phyloP scores from a whole-genome alignment of 2,329 filamentous ascomycete genomes.

The Cytospora chrysosperma region DNA sequence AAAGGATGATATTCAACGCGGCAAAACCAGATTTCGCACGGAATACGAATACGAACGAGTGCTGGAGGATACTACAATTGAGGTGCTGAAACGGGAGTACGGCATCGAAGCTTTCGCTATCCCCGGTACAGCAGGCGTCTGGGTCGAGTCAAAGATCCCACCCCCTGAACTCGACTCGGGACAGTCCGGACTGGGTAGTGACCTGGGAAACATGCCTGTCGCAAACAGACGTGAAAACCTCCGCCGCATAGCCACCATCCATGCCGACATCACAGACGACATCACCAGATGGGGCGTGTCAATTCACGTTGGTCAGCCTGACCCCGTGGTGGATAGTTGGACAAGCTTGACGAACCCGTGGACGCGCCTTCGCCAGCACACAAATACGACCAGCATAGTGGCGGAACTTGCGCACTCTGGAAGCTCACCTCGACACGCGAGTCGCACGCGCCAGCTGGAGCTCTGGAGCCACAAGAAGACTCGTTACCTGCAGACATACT shows the following conservation, averaged over 20 bases:
- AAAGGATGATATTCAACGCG: slow-evolving; percentile 5
- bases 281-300: slow-evolving; percentile 22
- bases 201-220: no score
- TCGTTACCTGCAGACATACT: slow-evolving; percentile 10
- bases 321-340: background rate
- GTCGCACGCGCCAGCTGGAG: background rate
- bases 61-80: slow-evolving; percentile 17
- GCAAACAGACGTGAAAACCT: background rate
- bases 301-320: slow-evolving; percentile 21
- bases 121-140: slow-evolving; percentile 14
- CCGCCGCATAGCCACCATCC: slow-evolving; percentile 21
- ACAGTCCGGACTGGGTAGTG: background rate
- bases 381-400: slow-evolving; percentile 16
- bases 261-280: slow-evolving; percentile 9
- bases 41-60: slow-evolving; percentile 18
- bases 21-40: background rate
- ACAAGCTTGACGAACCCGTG: slow-evolving; percentile 15
- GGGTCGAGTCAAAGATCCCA: slow-evolving; percentile 17
- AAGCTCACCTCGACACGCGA: background rate
- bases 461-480: background rate
- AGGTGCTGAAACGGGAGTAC: slow-evolving; percentile 16
- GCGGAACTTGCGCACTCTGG: slow-evolving; percentile 12
- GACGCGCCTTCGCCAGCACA: slow-evolving; percentile 13
- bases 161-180: background rate
- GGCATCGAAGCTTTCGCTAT: slow-evolving; percentile 10